These are phyloP conservation scores for Chalara sp. DNA, from an alignment of 2,329 filamentous ascomycete species.

Conservation along the genomic window DNA sequence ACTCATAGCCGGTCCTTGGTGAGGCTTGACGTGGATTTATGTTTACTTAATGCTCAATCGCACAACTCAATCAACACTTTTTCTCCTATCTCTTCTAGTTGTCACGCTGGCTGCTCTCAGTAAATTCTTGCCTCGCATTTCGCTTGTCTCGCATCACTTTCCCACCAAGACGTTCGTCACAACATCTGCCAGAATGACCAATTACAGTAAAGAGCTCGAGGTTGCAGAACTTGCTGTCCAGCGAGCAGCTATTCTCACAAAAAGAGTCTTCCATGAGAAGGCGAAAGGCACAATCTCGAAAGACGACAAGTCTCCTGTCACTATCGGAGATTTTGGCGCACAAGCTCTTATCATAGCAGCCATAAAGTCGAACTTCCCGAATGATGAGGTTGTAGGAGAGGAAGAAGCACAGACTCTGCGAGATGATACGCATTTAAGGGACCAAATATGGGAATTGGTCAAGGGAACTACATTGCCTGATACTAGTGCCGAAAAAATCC, in stretches of 20 bases:
- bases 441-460: conserved; percentile 81
- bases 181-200: conserved; percentile 28
- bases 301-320: conserved; percentile 93
- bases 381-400: conserved; percentile 88
- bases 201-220: conserved; percentile 70
- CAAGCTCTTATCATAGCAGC: conserved; percentile 94
- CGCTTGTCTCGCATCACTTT: conserved; percentile 24
- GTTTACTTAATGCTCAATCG: no score
- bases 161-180: conserved; percentile 13
- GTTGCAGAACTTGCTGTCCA: conserved; percentile 86
- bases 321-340: conserved; percentile 95
- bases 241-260: conserved; percentile 69
- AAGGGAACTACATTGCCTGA: conserved; percentile 64
- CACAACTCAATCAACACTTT: conserved; percentile 1
- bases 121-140: conserved; percentile 22
- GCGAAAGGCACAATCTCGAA: conserved; percentile 93
- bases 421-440: conserved; percentile 59
- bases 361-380: conserved; percentile 81
- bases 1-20: no score
- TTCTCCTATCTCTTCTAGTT: conserved; percentile 20
- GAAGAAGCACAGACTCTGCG: conserved; percentile 83
- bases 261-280: conserved; percentile 77
- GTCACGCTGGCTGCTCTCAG: conserved; percentile 23
- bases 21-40: no score
- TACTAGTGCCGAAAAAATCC: conserved; percentile 52